These are phyloP conservation scores for Ogataea methylovora DNA, from an alignment of 805 yeast genomes.

Conservation along the genomic window DNA sequence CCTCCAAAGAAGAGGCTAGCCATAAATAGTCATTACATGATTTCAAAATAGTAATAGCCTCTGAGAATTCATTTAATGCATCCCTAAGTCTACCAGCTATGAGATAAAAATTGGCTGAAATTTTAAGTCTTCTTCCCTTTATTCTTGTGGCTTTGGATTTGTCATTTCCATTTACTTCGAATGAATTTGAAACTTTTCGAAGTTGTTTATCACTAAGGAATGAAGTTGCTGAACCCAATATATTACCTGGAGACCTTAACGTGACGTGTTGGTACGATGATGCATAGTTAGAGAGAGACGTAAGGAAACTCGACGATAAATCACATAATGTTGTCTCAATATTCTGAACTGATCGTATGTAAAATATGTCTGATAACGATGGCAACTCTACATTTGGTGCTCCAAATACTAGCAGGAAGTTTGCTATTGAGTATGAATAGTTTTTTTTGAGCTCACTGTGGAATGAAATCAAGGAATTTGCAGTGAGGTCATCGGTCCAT, in stretches of 20 bases:
- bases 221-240: slow-evolving; percentile 12
- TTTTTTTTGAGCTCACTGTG: slow-evolving; percentile 33
- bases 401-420: slow-evolving; percentile 47
- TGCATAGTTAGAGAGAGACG: slow-evolving; percentile 58
- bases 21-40: slow-evolving; percentile 71
- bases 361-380: slow-evolving; percentile 11
- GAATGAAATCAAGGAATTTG: slow-evolving; percentile 18
- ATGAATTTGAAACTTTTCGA: slow-evolving; percentile 20
- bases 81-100: slow-evolving; percentile 72
- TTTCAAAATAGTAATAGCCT: slow-evolving; percentile 54
- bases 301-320: slow-evolving; percentile 55
- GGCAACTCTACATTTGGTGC: slow-evolving; percentile 22
- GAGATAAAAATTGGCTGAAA: slow-evolving; percentile 68
- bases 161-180: slow-evolving; percentile 25
- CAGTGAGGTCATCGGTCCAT: slow-evolving; percentile 19
- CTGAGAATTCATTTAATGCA: slow-evolving; percentile 69
- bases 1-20: slow-evolving; percentile 86
- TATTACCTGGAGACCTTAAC: slow-evolving; percentile 69
- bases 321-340: slow-evolving; percentile 69
- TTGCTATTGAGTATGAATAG: slow-evolving; percentile 49
- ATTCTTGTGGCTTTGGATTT: slow-evolving; percentile 33
- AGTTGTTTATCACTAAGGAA: no score
- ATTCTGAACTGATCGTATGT: slow-evolving; percentile 12
- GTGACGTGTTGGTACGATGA: slow-evolving; percentile 74
- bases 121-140: slow-evolving; percentile 68